Evolutionary conservation across 352 stramenopile species (phyloP).

Genomic region (Phytophthora syringae): DNA sequence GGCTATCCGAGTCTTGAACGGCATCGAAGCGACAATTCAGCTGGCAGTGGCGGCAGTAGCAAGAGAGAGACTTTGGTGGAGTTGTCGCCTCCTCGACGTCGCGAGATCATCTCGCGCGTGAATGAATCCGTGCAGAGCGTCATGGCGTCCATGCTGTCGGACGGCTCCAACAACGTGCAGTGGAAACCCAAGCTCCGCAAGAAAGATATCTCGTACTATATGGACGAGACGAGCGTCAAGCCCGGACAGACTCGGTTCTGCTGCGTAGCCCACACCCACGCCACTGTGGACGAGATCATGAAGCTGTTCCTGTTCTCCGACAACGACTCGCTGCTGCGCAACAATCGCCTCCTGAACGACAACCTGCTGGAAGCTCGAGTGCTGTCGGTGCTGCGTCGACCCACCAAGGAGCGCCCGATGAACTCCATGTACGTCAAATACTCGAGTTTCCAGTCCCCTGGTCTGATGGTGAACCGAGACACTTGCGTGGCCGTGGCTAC

Average conservation of each 20-base stretch:
- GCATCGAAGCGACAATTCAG: slow-evolving; percentile 18
- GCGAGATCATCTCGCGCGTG: slow-evolving; percentile 27
- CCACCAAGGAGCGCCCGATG: slow-evolving; percentile 45
- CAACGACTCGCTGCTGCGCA: slow-evolving; percentile 40
- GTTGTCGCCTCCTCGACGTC: slow-evolving; percentile 29
- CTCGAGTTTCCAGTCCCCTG: slow-evolving; percentile 41
- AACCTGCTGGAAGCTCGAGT: slow-evolving; percentile 54
- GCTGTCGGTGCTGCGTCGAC: slow-evolving; percentile 43
- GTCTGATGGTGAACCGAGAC: slow-evolving; percentile 47
- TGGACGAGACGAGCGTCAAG: slow-evolving; percentile 48
- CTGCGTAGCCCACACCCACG: slow-evolving; percentile 51
- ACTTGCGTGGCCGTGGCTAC: slow-evolving; percentile 43
- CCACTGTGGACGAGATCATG: slow-evolving; percentile 51
- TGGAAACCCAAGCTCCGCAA: slow-evolving; percentile 56
- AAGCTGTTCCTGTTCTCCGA: slow-evolving; percentile 56
- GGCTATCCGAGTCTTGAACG: slow-evolving; percentile 9
- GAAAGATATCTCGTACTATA: slow-evolving; percentile 57
- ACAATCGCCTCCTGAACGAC: slow-evolving; percentile 56
- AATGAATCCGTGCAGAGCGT: slow-evolving; percentile 46
- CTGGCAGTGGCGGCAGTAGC: slow-evolving; percentile 10
- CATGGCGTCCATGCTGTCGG: slow-evolving; percentile 55
- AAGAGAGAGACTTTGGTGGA: slow-evolving; percentile 20
- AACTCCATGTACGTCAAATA: slow-evolving; percentile 46
- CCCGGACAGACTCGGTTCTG: slow-evolving; percentile 59
- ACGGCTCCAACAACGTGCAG: slow-evolving; percentile 36